Base-by-base conservation (phyloP, 805 yeast genomes). In the Spencermartinsiella europaea region DNA sequence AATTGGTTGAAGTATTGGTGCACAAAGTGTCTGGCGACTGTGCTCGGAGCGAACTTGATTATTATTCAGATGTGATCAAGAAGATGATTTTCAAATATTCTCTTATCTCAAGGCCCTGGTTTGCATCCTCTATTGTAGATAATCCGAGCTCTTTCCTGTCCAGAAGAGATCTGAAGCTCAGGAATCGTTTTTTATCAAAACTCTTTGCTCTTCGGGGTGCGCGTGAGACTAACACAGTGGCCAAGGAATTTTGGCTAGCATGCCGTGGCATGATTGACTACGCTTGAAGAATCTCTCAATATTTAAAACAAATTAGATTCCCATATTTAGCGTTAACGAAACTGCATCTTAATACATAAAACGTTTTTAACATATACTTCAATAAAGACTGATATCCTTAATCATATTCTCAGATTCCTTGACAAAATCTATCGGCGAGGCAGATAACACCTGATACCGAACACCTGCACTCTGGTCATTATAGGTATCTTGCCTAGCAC, bases 401-500 rank as follows among this genome's bases (percentile, higher is more conserved):
- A 62, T 40, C 19, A 66, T 49, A n/a, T 36, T 37, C 19, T 49
- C 48, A 4, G 62, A 48, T 37, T 67, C 70, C 21, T 48, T 39
- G 21, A 46, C 57, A 38, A 50, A 64, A 43, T 64, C 56, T n/a
- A 68, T 38, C 14, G 68, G 63, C 33, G 58, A 61, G 10, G 68
- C 66, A 14, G 75, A 73, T 41, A 78, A 69, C 2, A 78, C 85
- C 46, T 82, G 82, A 62, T 83, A 87, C 63, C 96, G 78, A 15
- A 86, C 79, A 15, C 58, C 45, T 64, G 91, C 77, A 25, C 77
- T 75, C 40, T 75, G 77, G 44, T 89, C 95, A 57, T 89, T 84
- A 65, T 86, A 93, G 51, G 76, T 79, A 60, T 93, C 97, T 59
- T 79, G 85, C 62, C 81, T 79, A 12, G 95, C 96, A 59, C 85